phyloP scores from a whole-genome alignment of 768 basidiomycete species.

The Leucosporidium scottii region DNA sequence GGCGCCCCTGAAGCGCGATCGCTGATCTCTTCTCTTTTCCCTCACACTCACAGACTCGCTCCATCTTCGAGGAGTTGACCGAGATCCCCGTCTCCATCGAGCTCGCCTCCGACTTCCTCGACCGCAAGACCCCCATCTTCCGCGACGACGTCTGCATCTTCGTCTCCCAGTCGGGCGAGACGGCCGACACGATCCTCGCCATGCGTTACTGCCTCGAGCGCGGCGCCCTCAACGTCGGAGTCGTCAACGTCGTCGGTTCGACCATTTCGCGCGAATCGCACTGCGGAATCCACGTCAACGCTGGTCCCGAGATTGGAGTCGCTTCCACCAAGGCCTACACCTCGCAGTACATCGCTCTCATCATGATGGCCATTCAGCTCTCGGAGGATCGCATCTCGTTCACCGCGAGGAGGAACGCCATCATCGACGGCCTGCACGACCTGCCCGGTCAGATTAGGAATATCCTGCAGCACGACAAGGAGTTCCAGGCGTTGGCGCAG shows the following conservation, averaged over 20 bases:
- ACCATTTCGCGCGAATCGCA: constrained; percentile 89
- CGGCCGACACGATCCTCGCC: constrained; percentile 94
- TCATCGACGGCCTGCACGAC: constrained; percentile 87
- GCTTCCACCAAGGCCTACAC: constrained; percentile 89
- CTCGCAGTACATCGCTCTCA: constrained; percentile 93
- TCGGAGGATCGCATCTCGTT: constrained; percentile 95
- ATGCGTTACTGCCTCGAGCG: constrained; percentile 94
- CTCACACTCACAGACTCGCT: constrained; percentile 55
- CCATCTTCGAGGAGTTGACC: constrained; percentile 97
- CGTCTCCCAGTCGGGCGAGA: constrained; percentile 96
- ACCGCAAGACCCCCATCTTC: constrained; percentile 99
- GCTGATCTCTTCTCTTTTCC: constrained; percentile 1
- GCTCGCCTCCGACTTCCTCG: constrained; percentile 94
- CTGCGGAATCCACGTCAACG: constrained; percentile 99
- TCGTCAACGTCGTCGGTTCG: constrained; percentile 94
- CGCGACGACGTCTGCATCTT: constrained; percentile 95
- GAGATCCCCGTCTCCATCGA: constrained; percentile 98
- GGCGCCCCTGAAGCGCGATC: too few species aligned
- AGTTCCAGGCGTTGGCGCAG: constrained; percentile 72
- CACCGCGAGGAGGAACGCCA: constrained; percentile 78
- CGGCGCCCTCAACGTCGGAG: constrained; percentile 91
- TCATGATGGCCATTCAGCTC: constrained; percentile 98
- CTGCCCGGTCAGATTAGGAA: constrained; percentile 81
- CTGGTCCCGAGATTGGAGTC: constrained; percentile 97
- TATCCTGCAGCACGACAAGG: constrained; percentile 70